These are phyloP conservation scores for Saccharomyces mikatae DNA, from an alignment of 805 yeast genomes.

Conservation along the genomic window DNA sequence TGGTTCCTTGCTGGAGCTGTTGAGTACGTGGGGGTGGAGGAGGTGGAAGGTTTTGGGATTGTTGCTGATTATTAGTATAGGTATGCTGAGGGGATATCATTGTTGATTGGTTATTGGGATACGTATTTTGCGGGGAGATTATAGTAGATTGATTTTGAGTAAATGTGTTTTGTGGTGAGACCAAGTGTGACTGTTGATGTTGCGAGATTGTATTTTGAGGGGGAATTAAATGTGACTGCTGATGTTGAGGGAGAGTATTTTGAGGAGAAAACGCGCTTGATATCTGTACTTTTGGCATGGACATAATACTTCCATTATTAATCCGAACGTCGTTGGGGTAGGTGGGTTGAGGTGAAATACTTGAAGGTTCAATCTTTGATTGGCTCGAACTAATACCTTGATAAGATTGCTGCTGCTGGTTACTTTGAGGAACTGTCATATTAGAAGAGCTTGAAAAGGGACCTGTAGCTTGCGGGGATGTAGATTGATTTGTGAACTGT, in stretches of 20 bases:
- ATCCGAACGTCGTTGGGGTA: constrained; percentile 1
- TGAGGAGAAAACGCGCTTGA: background rate
- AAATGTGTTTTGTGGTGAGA: background rate
- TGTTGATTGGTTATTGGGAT: background rate
- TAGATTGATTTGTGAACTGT: constrained; percentile 4
- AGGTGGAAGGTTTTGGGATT: constrained; percentile 5
- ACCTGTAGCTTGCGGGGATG: constrained; percentile 13
- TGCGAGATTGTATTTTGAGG: background rate
- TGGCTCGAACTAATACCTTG: background rate
- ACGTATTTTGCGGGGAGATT: constrained; percentile 2
- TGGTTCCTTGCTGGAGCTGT: constrained; percentile 7
- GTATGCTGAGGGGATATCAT: background rate
- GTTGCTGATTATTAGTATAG: background rate
- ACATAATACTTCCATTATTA: constrained; percentile 11
- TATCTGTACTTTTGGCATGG: constrained; percentile 1
- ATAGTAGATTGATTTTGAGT: background rate
- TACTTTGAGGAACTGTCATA: background rate
- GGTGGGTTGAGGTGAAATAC: constrained; percentile 8
- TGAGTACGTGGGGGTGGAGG: constrained; percentile 4
- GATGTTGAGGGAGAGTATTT: background rate
- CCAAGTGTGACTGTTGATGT: background rate
- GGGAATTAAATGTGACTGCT: background rate
- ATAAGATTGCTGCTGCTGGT: constrained; percentile 1
- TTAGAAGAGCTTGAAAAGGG: constrained; percentile 9
- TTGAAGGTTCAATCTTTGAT: constrained; percentile 7